Evolutionary conservation across 139 green algal genomes (phyloP).

Genomic region (Auxenochlorella pyrenoidosa): DNA sequence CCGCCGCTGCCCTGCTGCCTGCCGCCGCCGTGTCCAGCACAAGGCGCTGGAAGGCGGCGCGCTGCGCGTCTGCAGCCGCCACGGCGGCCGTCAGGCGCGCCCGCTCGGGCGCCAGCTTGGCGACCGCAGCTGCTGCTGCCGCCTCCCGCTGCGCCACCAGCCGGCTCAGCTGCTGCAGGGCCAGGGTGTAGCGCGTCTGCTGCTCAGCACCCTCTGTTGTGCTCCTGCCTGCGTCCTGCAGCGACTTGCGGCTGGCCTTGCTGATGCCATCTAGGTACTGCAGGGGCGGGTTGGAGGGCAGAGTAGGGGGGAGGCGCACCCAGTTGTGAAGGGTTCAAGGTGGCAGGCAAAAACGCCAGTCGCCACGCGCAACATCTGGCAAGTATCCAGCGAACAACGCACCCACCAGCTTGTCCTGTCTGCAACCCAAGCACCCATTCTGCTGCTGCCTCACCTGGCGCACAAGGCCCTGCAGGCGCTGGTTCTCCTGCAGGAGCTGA

Average conservation of each 20-base stretch:
- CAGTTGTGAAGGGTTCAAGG: too few species aligned
- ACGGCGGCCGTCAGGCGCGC: background rate
- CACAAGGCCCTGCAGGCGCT: background rate
- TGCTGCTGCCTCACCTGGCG: constrained; percentile 1
- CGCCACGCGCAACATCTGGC: too few species aligned
- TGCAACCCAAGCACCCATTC: background rate
- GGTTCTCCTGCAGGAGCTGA: constrained; percentile 22
- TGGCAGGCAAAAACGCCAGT: too few species aligned
- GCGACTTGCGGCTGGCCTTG: constrained; percentile 3
- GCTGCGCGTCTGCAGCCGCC: background rate
- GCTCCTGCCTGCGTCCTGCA: background rate
- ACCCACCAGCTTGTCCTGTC: background rate
- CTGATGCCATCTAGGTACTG: constrained; percentile 23
- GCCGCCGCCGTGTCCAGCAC: background rate
- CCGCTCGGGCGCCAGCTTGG: background rate
- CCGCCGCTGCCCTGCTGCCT: background rate
- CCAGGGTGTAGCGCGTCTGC: constrained; percentile 26
- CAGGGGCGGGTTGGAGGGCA: background rate
- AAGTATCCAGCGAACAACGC: background rate
- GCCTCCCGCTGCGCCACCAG: background rate
- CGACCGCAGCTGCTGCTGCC: background rate
- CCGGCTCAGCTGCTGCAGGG: constrained; percentile 19
- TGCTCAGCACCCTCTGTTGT: background rate
- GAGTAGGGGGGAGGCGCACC: too few species aligned
- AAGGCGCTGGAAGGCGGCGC: background rate